Evolutionary conservation across 805 yeast genomes (phyloP).

Genomic region (Nakazawaea peltata): DNA sequence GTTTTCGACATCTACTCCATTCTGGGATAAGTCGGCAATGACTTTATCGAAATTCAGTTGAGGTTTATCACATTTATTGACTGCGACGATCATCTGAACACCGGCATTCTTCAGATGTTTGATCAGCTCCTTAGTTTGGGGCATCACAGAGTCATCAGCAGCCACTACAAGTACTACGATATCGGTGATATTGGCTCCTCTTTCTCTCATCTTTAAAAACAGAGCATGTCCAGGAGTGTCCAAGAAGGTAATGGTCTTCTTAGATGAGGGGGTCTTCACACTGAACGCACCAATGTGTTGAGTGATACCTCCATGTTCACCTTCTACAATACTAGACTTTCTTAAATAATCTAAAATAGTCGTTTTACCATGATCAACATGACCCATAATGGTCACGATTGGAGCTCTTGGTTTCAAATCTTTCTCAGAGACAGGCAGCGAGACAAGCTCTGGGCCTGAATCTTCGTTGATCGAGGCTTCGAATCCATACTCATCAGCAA

Average conservation of each 20-base stretch:
- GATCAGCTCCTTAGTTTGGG: conserved; percentile 93
- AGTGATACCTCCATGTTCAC: conserved; percentile 94
- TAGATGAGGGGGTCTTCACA: conserved; percentile 67
- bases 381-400: conserved; percentile 97
- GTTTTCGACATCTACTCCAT: conserved; percentile 82
- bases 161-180: conserved; percentile 90
- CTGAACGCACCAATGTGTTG: conserved; percentile 98
- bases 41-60: conserved; percentile 71
- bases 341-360: conserved; percentile 84
- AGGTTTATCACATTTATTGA: conserved; percentile 84
- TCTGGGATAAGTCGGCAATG: conserved; percentile 62
- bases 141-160: conserved; percentile 96
- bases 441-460: conserved; percentile 52
- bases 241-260: conserved; percentile 75
- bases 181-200: conserved; percentile 94
- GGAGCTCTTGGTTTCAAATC: conserved; percentile 71
- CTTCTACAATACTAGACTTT: conserved; percentile 73
- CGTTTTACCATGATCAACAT: conserved; percentile 97
- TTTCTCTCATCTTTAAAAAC: conserved; percentile 88
- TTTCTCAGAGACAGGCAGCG: conserved; percentile 43
- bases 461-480: conserved; percentile 50
- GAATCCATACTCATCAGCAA: conserved; percentile 85
- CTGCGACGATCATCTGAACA: conserved; percentile 83
- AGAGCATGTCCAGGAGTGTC: conserved; percentile 99
- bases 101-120: conserved; percentile 81